Percentiles rank a stretch among this genome's conserved stretches.
phyloP scores from a whole-genome alignment of 768 basidiomycete genomes.

The Trametes cingulata region DNA sequence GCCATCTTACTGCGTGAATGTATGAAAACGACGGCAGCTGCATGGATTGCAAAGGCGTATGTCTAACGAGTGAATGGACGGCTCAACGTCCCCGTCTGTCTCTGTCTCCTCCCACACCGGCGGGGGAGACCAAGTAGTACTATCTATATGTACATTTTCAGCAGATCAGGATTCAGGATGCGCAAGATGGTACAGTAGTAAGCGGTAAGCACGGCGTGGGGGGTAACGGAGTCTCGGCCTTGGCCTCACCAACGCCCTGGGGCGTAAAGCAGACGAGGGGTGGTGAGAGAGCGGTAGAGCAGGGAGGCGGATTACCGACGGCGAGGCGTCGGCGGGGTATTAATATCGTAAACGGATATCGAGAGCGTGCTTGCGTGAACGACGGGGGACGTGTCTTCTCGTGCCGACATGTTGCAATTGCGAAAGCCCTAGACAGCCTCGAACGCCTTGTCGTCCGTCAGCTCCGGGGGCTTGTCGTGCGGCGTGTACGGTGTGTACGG shows the following conservation, averaged over 20 bases:
- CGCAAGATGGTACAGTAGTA: not conserved
- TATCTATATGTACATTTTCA: constrained; percentile 1
- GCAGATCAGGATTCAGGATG: not conserved
- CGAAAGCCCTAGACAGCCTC: constrained; percentile 3
- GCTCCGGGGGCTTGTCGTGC: constrained; percentile 11
- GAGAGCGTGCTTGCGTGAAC: not conserved
- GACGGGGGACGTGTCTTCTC: not conserved
- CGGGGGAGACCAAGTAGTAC: not conserved
- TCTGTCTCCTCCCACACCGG: not conserved
- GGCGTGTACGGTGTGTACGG: constrained; percentile 1
- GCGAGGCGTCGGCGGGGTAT: constrained; percentile 4
- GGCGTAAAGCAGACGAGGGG: too few relatives aligned
- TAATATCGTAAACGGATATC: constrained; percentile 10
- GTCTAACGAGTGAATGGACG: not conserved
- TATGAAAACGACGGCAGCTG: constrained; percentile 3
- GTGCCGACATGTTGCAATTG: not conserved
- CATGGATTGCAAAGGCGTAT: constrained; percentile 1
- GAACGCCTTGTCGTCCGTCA: constrained; percentile 6
- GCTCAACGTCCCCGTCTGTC: not conserved
- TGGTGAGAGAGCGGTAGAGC: not conserved
- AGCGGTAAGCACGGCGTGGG: not conserved
- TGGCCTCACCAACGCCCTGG: too few relatives aligned
- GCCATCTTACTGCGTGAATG: not conserved
- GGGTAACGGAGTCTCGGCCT: not conserved
- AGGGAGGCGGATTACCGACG: not conserved